Percentiles rank a stretch among this genome's conserved stretches.
Conservation (phyloP, 169 alveolate species). For the Babesia caballi region DNA sequence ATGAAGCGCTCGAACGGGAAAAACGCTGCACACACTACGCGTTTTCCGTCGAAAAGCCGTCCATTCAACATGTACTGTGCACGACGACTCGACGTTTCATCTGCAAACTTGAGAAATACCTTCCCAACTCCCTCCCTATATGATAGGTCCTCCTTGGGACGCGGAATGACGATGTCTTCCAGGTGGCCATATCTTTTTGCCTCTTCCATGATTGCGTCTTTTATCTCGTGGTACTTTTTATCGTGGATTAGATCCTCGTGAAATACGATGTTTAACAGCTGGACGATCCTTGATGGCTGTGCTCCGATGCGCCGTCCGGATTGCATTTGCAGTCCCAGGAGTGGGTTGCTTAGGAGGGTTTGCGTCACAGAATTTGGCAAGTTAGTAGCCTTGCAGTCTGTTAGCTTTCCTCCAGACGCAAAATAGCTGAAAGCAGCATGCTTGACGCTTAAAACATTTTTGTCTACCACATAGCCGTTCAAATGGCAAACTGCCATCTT, state of each 20-base stretch:
- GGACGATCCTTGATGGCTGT: conserved; percentile 83
- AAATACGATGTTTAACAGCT: conserved; percentile 81
- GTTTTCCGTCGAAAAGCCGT: conserved; percentile 77
- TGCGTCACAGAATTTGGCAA: conserved; percentile 83
- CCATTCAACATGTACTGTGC: conserved; percentile 88
- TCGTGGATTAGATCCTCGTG: conserved; percentile 83
- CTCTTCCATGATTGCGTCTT: conserved; percentile 77
- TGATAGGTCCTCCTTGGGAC: conserved; percentile 78
- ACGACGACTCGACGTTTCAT: conserved; percentile 79
- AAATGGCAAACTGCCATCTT: conserved; percentile 80
- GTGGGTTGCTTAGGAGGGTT: conserved; percentile 77
- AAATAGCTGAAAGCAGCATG: conserved; percentile 62
- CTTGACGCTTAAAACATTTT: conserved; percentile 67
- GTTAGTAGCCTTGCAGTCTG: conserved; percentile 75
- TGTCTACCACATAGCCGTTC: conserved; percentile 72
- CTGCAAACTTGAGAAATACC: conserved; percentile 78
- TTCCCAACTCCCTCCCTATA: conserved; percentile 80
- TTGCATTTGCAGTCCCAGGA: conserved; percentile 80
- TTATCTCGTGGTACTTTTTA: conserved; percentile 74
- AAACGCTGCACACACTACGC: conserved; percentile 88
- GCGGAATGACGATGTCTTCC: conserved; percentile 81
- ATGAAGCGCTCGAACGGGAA: conserved; percentile 79
- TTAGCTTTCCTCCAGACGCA: conserved; percentile 59
- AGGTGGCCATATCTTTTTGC: conserved; percentile 84
- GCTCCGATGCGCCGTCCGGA: conserved; percentile 82